phyloP scores from a whole-genome alignment of 192 early-diverging fungal genomes.

The Coemansia sp. region DNA sequence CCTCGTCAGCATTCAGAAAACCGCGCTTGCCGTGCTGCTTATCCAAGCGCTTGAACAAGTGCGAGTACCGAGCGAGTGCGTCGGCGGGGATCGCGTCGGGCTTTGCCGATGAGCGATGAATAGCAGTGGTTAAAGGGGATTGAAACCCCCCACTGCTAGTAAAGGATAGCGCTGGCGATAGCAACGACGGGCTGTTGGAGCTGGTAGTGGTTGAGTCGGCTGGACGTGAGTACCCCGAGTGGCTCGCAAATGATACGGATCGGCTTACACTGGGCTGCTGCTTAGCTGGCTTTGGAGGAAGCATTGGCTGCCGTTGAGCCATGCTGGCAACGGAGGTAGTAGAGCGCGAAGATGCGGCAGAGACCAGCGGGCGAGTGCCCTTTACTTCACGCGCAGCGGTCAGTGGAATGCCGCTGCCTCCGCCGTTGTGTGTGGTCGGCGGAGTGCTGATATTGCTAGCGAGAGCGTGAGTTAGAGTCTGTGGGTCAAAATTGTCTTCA shows the following conservation, averaged over 20 bases:
- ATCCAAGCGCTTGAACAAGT: slow-evolving; percentile 35
- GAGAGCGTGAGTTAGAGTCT: neutral
- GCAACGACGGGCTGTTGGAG: neutral
- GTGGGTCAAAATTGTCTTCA: slow-evolving; percentile 42
- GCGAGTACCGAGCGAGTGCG: slow-evolving; percentile 27
- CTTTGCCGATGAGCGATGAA: neutral
- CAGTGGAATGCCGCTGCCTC: slow-evolving; percentile 8
- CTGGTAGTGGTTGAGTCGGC: neutral
- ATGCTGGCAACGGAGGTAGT: neutral
- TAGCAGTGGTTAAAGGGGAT: neutral
- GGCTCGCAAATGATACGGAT: slow-evolving; percentile 10
- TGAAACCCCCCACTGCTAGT: neutral
- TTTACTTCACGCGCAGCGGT: slow-evolving; percentile 17
- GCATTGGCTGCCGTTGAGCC: neutral
- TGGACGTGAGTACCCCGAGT: neutral
- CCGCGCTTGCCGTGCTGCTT: slow-evolving; percentile 27
- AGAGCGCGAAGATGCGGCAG: neutral
- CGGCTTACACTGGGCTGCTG: neutral
- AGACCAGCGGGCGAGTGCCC: neutral
- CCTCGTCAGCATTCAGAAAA: slow-evolving; percentile 24
- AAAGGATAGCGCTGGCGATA: slow-evolving; percentile 2
- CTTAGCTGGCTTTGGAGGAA: neutral
- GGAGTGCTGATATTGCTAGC: slow-evolving; percentile 7
- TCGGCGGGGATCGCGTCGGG: slow-evolving; percentile 16
- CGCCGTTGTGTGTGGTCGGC: slow-evolving; percentile 1